These are phyloP conservation scores for Aureobasidium sp. DNA, from an alignment of 2,329 filamentous ascomycete species.

Conservation along the genomic window DNA sequence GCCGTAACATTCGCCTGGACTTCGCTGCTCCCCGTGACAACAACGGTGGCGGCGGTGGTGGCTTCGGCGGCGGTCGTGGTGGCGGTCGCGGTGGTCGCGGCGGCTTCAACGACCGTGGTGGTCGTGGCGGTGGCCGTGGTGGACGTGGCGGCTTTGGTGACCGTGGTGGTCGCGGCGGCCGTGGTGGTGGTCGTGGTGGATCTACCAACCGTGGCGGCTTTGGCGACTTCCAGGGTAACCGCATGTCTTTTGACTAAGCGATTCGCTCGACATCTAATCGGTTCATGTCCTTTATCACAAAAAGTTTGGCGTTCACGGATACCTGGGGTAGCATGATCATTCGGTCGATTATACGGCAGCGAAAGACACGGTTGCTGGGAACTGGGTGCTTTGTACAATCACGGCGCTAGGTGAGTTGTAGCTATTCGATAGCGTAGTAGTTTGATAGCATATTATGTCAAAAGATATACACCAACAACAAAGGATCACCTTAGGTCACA, in stretches of 20 bases:
- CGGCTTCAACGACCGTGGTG: slow-evolving; percentile 40
- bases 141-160: slow-evolving; percentile 45
- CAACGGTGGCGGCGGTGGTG: slow-evolving; percentile 37
- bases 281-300: not conserved
- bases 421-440: slow-evolving; percentile 8
- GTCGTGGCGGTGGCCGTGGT: slow-evolving; percentile 43
- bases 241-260: slow-evolving; percentile 1
- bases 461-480: not conserved
- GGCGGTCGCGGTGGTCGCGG: slow-evolving; percentile 32
- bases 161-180: slow-evolving; percentile 39
- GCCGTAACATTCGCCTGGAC: slow-evolving; percentile 74
- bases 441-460: slow-evolving; percentile 5
- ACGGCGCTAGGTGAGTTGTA: slow-evolving; percentile 8
- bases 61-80: slow-evolving; percentile 30
- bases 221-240: slow-evolving; percentile 62
- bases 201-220: slow-evolving; percentile 46
- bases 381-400: not conserved
- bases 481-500: not conserved
- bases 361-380: slow-evolving; percentile 1
- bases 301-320: slow-evolving; percentile 11
- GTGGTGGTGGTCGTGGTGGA: slow-evolving; percentile 38
- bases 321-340: slow-evolving; percentile 4
- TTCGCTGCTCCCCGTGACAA: slow-evolving; percentile 52
- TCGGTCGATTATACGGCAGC: not conserved
- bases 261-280: not conserved